These are phyloP conservation scores for Leonotis leonurus DNA, from an alignment of 257 asterid species.

Conservation along the genomic window DNA sequence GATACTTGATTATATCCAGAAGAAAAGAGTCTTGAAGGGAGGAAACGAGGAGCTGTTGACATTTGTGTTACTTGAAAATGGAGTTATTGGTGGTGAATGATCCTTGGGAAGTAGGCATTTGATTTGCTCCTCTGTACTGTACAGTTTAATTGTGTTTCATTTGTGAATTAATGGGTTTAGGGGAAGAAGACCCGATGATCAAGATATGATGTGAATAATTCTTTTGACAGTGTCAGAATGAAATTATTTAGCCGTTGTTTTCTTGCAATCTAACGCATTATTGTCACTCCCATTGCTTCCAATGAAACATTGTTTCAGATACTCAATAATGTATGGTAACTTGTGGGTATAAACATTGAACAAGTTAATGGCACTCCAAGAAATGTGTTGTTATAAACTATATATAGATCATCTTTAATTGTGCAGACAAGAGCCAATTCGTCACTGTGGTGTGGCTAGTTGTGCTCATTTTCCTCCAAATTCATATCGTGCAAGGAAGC, in stretches of 20 bases:
- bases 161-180: conserved; percentile 3
- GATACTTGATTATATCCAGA: background rate
- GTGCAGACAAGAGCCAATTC: conserved; percentile 82
- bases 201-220: conserved; percentile 32
- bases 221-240: too few species aligned
- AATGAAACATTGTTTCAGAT: too few species aligned
- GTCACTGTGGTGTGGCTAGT: conserved; percentile 70
- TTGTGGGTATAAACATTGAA: too few species aligned
- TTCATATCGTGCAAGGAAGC: conserved; percentile 75
- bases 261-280: too few species aligned
- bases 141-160: conserved; percentile 19
- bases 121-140: too few species aligned
- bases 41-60: background rate
- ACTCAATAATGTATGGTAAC: too few species aligned
- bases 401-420: too few species aligned
- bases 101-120: too few species aligned
- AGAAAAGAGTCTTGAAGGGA: background rate
- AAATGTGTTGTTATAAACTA: too few species aligned
- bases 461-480: conserved; percentile 61
- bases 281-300: too few species aligned
- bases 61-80: background rate
- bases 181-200: conserved; percentile 10
- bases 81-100: conserved; percentile 5
- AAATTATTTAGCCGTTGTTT: too few species aligned
- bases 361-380: too few species aligned